A percentile compares a stretch with the other conserved stretches of the same genome.
Evolutionary conservation across 176 grass and related monocot genomes (phyloP).

Genomic region (Carex scoparia): DNA sequence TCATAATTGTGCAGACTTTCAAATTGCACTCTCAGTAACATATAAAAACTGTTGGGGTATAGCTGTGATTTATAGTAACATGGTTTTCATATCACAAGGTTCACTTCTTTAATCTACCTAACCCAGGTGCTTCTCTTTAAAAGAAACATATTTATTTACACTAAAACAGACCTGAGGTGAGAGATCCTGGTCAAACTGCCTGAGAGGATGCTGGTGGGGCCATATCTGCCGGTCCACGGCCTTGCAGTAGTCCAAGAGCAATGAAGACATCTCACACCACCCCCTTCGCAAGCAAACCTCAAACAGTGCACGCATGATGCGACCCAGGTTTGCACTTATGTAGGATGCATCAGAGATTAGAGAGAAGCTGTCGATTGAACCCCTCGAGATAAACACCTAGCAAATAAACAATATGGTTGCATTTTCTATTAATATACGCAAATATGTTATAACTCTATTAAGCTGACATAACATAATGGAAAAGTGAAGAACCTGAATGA

Average conservation of each 20-base stretch:
- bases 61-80: neutral
- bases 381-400: slow-evolving; percentile 86
- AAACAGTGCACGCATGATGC: slow-evolving; percentile 96
- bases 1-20: neutral
- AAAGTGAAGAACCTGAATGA: slow-evolving; percentile 72
- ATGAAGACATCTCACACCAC: slow-evolving; percentile 86
- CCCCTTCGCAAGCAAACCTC: slow-evolving; percentile 87
- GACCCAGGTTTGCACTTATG: slow-evolving; percentile 88
- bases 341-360: slow-evolving; percentile 96
- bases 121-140: neutral
- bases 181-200: slow-evolving; percentile 84
- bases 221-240: slow-evolving; percentile 87
- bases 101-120: neutral
- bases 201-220: slow-evolving; percentile 87
- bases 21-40: neutral
- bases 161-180: slow-evolving; percentile 52
- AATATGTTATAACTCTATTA: neutral
- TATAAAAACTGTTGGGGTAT: neutral
- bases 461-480: neutral
- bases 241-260: slow-evolving; percentile 88
- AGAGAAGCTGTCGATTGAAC: slow-evolving; percentile 87
- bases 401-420: slow-evolving; percentile 10
- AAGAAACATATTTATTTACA: neutral
- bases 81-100: neutral
- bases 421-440: neutral